Percentiles rank a stretch among this genome's conserved stretches.
Evolutionary conservation across 2,329 filamentous ascomycete species (phyloP).

Genomic region (Fusarium sp.): DNA sequence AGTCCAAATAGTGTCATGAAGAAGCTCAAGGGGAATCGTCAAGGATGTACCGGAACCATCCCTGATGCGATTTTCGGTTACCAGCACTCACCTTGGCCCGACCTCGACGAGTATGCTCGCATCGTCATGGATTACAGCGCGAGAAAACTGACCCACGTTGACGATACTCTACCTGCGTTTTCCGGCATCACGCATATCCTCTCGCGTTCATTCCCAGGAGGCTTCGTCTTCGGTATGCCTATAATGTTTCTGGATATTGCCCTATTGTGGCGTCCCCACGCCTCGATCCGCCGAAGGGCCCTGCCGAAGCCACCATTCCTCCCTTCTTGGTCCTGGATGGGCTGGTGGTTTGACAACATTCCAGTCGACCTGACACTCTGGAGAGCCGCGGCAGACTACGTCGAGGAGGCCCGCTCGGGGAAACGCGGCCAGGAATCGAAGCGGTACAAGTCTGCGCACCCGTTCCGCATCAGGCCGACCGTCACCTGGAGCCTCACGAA

Average conservation of each 20-base stretch:
- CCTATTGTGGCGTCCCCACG: slow-evolving; percentile 55
- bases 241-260: slow-evolving; percentile 56
- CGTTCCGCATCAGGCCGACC: slow-evolving; percentile 51
- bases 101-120: slow-evolving; percentile 56
- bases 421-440: slow-evolving; percentile 47
- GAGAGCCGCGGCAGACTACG: slow-evolving; percentile 55
- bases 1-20: slow-evolving; percentile 45
- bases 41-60: slow-evolving; percentile 47
- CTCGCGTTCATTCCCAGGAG: slow-evolving; percentile 52
- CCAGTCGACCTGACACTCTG: slow-evolving; percentile 54
- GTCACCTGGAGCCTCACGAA: slow-evolving; percentile 54
- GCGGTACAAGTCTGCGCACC: slow-evolving; percentile 49
- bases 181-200: slow-evolving; percentile 54
- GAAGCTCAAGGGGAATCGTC: slow-evolving; percentile 45
- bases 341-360: slow-evolving; percentile 57
- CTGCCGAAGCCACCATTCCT: slow-evolving; percentile 50
- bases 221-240: slow-evolving; percentile 57
- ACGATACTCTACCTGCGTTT: slow-evolving; percentile 55
- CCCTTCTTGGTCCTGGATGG: slow-evolving; percentile 58
- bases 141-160: slow-evolving; percentile 50
- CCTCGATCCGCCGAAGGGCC: slow-evolving; percentile 52
- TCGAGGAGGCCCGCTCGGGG: slow-evolving; percentile 48
- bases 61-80: slow-evolving; percentile 49
- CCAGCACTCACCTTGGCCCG: slow-evolving; percentile 54
- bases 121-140: slow-evolving; percentile 55